phyloP scores from a whole-genome alignment of 1,284 basidiomycete species.

The Melampsora medusae region DNA sequence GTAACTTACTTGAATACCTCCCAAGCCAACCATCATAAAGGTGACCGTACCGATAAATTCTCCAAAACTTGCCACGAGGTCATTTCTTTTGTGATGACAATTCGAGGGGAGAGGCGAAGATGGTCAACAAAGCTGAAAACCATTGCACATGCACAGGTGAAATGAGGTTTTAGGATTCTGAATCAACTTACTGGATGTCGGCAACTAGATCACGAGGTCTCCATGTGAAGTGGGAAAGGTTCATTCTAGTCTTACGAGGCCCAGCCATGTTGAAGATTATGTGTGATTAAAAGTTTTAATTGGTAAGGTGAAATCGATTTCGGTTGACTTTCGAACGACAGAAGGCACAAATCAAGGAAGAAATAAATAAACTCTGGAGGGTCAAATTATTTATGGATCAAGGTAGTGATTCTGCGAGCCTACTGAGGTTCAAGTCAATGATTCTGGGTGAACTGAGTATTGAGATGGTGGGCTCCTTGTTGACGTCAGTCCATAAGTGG shows the following conservation, averaged over 20 bases:
- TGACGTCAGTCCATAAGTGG: too few relatives aligned
- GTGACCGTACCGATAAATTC: conserved; percentile 41
- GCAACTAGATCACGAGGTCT: neutral
- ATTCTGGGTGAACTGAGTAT: too few relatives aligned
- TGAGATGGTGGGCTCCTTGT: too few relatives aligned
- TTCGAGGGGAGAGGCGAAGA: neutral
- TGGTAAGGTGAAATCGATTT: neutral
- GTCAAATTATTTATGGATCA: too few relatives aligned
- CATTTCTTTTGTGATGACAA: conserved; percentile 15
- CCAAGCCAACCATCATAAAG: conserved; percentile 38
- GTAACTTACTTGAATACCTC: conserved; percentile 38
- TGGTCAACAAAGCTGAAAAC: neutral
- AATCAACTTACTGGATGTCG: neutral
- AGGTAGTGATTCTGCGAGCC: too few relatives aligned
- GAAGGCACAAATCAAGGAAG: too few relatives aligned
- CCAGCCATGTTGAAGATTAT: neutral
- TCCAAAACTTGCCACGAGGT: conserved; percentile 34
- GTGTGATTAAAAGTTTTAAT: neutral
- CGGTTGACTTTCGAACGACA: neutral
- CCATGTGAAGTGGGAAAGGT: neutral
- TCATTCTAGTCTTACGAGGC: neutral
- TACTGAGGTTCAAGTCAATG: too few relatives aligned
- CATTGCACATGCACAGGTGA: neutral
- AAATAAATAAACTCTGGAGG: too few relatives aligned
- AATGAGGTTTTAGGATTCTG: neutral